Conservation (phyloP, 2,329 filamentous ascomycete species). For the Fusarium heterosporum region DNA sequence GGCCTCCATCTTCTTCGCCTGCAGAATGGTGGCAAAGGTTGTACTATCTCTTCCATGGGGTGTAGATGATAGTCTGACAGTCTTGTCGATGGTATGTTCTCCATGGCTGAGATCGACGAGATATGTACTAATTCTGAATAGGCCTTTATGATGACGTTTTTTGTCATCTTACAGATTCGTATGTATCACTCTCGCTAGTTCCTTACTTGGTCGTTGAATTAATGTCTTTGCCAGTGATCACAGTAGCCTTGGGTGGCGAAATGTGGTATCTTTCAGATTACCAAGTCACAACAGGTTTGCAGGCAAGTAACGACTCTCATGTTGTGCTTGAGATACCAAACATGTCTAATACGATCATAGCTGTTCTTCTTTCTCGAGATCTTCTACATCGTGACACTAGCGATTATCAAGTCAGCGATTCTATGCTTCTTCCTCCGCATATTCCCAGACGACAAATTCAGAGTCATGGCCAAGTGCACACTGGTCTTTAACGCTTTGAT, state of each 20-base stretch:
- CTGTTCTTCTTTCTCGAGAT: slow-evolving; percentile 9
- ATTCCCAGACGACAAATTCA: slow-evolving; percentile 17
- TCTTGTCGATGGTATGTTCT: not conserved
- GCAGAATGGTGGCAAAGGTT: not conserved
- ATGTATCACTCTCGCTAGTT: accelerated
- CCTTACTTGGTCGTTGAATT: not conserved
- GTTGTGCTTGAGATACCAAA: not conserved
- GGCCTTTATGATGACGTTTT: not conserved
- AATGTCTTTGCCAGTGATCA: not conserved
- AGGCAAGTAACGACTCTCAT: not conserved
- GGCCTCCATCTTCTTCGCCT: not conserved
- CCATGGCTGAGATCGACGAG: accelerated
- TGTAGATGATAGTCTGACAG: slow-evolving; percentile 2
- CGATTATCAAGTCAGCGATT: slow-evolving; percentile 13
- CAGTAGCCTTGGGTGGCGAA: slow-evolving; percentile 14
- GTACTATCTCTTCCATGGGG: slow-evolving; percentile 1
- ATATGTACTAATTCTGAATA: not conserved
- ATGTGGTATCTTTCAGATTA: slow-evolving; percentile 18
- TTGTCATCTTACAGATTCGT: slow-evolving; percentile 1
- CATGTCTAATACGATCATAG: not conserved
- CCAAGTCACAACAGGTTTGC: slow-evolving; percentile 4
- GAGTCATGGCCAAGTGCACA: slow-evolving; percentile 8
- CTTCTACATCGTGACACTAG: not conserved
- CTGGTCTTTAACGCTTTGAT: not conserved
- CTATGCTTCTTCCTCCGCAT: slow-evolving; percentile 23